Percentiles rank a stretch among this genome's conserved stretches.
Conservation (phyloP, 768 basidiomycete species). For the Pholiota microspora region DNA sequence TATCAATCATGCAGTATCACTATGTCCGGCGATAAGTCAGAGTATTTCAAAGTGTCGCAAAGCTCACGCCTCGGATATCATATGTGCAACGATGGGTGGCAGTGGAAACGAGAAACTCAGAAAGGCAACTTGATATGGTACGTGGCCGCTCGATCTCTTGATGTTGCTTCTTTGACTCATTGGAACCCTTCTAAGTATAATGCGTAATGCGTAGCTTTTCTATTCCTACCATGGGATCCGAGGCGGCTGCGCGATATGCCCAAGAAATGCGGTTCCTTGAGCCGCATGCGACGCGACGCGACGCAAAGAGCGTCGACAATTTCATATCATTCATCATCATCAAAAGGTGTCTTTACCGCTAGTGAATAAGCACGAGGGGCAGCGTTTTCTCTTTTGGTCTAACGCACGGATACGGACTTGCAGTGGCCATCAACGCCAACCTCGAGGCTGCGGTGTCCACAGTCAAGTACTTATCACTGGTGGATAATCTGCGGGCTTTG, state of each 20-base stretch:
- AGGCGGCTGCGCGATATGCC: not conserved
- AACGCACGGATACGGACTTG: not conserved
- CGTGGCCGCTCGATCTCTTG: not conserved
- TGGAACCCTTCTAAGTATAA: not conserved
- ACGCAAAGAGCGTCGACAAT: not conserved
- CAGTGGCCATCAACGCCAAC: not conserved
- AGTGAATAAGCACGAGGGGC: not conserved
- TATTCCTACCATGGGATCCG: not conserved
- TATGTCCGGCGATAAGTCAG: not conserved
- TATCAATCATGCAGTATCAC: not conserved
- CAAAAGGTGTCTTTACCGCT: too few relatives aligned
- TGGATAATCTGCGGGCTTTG: not conserved
- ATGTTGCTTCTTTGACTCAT: not conserved
- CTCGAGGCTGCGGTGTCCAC: not conserved
- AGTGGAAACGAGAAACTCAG: too few relatives aligned
- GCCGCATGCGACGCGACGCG: too few relatives aligned
- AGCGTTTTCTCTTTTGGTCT: not conserved
- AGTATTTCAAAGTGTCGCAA: not conserved
- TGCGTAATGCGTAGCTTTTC: not conserved
- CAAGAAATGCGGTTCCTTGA: not conserved
- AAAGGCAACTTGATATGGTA: too few relatives aligned
- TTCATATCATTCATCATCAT: not conserved
- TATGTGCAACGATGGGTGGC: too few relatives aligned
- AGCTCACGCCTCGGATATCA: too few relatives aligned
- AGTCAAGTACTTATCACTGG: not conserved